Conservation (phyloP, 345 rosid species). For the Pistacia atlantica region DNA sequence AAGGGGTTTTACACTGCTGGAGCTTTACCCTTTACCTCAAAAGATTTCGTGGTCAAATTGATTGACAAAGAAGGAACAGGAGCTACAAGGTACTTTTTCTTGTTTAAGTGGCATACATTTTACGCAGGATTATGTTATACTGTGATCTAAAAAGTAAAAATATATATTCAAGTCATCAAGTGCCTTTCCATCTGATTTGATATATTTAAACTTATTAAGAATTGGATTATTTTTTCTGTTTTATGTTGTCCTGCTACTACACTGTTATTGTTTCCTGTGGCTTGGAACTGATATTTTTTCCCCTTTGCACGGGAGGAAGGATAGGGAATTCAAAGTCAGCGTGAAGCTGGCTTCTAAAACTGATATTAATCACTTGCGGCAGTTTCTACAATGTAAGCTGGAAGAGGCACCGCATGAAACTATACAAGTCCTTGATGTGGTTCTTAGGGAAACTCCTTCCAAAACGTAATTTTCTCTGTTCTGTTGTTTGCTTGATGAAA, state of each 20-base stretch:
- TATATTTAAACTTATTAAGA: too few relatives aligned
- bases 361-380: conserved; percentile 51
- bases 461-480: conserved; percentile 15
- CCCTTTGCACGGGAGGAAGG: conserved; percentile 37
- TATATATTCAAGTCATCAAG: too few relatives aligned
- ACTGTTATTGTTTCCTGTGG: background rate
- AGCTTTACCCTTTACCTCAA: conserved; percentile 47
- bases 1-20: conserved; percentile 62
- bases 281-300: conserved; percentile 5
- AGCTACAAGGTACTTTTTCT: conserved; percentile 31
- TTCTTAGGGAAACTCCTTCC: conserved; percentile 52
- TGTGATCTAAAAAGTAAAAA: too few relatives aligned
- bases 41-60: conserved; percentile 49
- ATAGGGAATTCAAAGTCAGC: conserved; percentile 47
- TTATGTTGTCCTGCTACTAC: background rate
- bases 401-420: conserved; percentile 68
- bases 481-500: background rate
- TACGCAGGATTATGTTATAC: too few relatives aligned
- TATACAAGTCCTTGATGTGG: conserved; percentile 63
- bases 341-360: conserved; percentile 64
- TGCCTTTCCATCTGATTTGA: too few relatives aligned
- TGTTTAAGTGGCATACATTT: background rate
- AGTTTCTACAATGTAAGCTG: conserved; percentile 47
- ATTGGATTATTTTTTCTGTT: too few relatives aligned
- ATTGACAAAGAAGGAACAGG: conserved; percentile 53